Percentiles rank a stretch among this genome's conserved stretches.
Evolutionary conservation across 345 rosid species (phyloP).

Genomic region (Hibiscus tridactylites): DNA sequence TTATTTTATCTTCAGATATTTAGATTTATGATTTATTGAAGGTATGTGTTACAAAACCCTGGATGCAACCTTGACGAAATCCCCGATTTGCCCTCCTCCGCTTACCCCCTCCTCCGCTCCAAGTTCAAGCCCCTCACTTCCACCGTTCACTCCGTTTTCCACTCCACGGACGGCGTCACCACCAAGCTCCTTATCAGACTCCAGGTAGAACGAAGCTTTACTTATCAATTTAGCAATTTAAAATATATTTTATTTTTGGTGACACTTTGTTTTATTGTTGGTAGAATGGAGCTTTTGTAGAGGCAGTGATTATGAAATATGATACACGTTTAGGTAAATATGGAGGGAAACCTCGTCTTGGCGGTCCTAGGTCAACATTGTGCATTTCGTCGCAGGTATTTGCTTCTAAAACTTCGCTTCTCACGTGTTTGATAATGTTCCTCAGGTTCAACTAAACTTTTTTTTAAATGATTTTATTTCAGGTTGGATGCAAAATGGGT

Average conservation of each 20-base stretch:
- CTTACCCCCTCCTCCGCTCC: constrained; percentile 57
- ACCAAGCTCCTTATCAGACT: constrained; percentile 72
- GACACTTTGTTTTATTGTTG: neutral
- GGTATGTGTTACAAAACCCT: constrained; percentile 66
- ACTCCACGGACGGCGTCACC: constrained; percentile 79
- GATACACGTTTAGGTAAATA: constrained; percentile 80
- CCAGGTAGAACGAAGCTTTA: constrained; percentile 38
- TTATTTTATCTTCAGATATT: neutral
- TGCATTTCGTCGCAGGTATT: constrained; percentile 91
- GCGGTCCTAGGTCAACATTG: constrained; percentile 73
- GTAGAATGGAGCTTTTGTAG: constrained; percentile 80
- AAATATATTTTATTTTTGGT: neutral
- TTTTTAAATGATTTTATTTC: neutral
- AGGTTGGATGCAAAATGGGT: constrained; percentile 99
- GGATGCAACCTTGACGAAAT: constrained; percentile 66
- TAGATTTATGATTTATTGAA: constrained; percentile 4
- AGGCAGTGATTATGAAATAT: constrained; percentile 91
- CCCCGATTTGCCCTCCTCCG: constrained; percentile 62
- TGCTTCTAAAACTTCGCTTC: neutral
- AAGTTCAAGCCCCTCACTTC: constrained; percentile 82
- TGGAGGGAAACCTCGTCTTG: constrained; percentile 80
- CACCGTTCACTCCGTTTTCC: constrained; percentile 51
- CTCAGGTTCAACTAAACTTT: neutral
- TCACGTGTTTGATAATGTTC: neutral
- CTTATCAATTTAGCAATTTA: neutral